Evolutionary conservation across 1,284 basidiomycete genomes (phyloP), one percentile per base, ranked within the genome.

Genomic region (Malassezia obtusa): DNA sequence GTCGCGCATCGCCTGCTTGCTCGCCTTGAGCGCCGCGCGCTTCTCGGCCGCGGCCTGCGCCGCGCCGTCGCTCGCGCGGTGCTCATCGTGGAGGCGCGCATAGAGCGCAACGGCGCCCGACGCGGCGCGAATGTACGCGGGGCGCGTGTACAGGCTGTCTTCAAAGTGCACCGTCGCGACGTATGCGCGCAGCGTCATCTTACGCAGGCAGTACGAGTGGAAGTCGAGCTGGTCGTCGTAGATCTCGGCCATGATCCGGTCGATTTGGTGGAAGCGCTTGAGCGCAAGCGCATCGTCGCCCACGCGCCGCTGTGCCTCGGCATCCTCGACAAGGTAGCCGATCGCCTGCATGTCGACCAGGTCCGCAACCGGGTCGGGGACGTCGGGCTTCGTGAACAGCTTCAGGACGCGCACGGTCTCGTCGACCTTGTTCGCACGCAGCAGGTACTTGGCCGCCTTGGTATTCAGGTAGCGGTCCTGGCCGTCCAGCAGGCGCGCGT

Each of bases 201-300:
- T 89, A 41, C 94, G 83, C 67, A 95, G 71, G 64, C 88, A 87
- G 76, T 98, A 99, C 7, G 85, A 84, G 75, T 99, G 94, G 79
- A 98, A 99, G 75, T 99, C 94, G 67, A 88, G 92, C 76, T 98
- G 91, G 72, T 98, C 94, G 63, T 96, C 89, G 67, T 91, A 87
- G 61, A 89, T 82, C 52, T 87, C 86, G 51, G 85, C 81, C 75
- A 94, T 95, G 14, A 85, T 79, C 83, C 88, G 85, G 56, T 83
- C 81, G 37, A 94, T 78, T 44, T 84, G 80, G 50, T 82, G 80
- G 66, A 87, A 92, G 64, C 84, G 83, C 78, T 96, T 96, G 67
- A 98, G 77, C 8, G 91, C 89, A 62, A 87, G 77, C 19, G 83
- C 84, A n/a, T 84, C 77, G 62, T 84, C 83, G 1, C 83, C 83